Conservation (phyloP, 139 green algal species). For the Coelastrella sp. region DNA sequence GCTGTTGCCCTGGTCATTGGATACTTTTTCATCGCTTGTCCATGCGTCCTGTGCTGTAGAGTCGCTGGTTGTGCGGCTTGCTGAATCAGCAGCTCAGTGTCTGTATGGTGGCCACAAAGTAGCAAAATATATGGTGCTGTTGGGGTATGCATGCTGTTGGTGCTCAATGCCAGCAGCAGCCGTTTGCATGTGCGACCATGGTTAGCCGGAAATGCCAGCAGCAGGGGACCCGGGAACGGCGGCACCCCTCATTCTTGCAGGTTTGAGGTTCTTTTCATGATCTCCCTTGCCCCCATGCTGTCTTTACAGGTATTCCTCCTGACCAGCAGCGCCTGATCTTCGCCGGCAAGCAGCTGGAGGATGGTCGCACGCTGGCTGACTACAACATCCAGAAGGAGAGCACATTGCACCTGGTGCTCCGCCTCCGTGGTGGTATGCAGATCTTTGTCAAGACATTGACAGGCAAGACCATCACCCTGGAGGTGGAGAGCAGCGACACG, state of each 20-base stretch:
- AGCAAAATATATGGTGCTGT: no score
- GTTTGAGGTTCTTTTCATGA: conserved; percentile 85
- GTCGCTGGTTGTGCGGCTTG: no score
- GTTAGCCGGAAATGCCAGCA: background rate
- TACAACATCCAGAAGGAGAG: conserved; percentile 98
- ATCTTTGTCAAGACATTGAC: conserved; percentile 96
- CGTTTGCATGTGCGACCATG: no score
- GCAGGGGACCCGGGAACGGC: conserved; percentile 95
- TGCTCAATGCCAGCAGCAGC: conserved; percentile 45
- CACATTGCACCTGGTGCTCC: conserved; percentile 78
- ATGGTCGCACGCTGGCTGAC: conserved; percentile 92
- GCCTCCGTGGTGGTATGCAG: conserved; percentile 76
- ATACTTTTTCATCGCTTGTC: no score
- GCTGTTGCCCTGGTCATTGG: conserved; percentile 94
- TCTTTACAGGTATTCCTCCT: conserved; percentile 90
- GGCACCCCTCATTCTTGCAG: conserved; percentile 84
- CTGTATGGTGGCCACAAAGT: no score
- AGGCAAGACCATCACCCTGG: conserved; percentile 84
- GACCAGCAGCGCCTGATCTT: conserved; percentile 98
- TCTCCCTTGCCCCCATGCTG: background rate
- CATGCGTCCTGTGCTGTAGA: conserved; percentile 96
- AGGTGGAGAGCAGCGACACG: conserved; percentile 83
- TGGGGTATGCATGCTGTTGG: no score
- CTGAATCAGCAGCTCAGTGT: no score
- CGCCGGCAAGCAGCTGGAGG: conserved; percentile 96